Conservation (phyloP, 768 basidiomycete genomes). For the Mycena alexandri region DNA sequence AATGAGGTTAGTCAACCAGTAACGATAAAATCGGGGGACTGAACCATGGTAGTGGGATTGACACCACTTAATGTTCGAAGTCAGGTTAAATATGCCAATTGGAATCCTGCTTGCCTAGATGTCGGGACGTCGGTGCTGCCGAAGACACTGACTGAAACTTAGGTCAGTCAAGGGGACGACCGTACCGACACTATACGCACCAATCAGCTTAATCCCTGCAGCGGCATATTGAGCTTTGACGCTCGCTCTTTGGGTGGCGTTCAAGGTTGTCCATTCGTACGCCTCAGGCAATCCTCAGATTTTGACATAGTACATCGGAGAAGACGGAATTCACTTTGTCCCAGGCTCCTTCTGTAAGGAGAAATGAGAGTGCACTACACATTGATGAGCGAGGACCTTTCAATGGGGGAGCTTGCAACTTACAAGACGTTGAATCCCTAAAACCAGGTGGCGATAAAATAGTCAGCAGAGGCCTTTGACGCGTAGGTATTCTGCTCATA, state of each 20-base stretch:
- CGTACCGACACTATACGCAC: no score
- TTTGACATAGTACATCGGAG: not conserved
- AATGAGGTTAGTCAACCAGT: not conserved
- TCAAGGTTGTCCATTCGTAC: constrained; percentile 64
- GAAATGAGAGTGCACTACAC: constrained; percentile 63
- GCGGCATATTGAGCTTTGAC: constrained; percentile 65
- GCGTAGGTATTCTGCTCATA: constrained; percentile 36
- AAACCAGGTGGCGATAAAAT: constrained; percentile 31
- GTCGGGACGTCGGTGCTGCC: no score
- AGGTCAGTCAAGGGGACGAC: no score
- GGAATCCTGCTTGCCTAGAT: no score
- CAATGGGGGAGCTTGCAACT: not conserved
- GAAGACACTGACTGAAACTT: no score
- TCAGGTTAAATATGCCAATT: constrained; percentile 74
- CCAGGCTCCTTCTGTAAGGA: constrained; percentile 65
- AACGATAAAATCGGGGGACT: not conserved
- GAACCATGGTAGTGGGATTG: constrained; percentile 64
- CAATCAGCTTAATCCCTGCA: constrained; percentile 71
- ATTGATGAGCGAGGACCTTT: not conserved
- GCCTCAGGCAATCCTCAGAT: constrained; percentile 48
- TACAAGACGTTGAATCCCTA: constrained; percentile 74
- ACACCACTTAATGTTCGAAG: constrained; percentile 67
- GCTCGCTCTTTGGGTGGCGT: constrained; percentile 57
- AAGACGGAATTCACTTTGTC: constrained; percentile 57
- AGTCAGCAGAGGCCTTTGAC: not conserved